Base-by-base conservation (phyloP, 2,329 filamentous ascomycete species). In the Alternaria arbusti region DNA sequence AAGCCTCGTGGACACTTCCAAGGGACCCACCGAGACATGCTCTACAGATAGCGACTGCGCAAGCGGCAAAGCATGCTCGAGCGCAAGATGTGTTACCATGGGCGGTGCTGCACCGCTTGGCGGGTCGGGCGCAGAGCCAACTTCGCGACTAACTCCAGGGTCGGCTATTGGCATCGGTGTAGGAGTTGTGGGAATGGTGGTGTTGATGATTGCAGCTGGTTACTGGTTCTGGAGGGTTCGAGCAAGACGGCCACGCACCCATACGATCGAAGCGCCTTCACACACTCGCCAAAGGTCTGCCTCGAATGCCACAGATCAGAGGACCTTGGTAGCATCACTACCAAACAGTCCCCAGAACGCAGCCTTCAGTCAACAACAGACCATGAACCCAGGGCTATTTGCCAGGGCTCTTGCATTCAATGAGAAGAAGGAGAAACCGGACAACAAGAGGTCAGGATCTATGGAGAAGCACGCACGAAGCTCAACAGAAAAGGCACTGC, bases 81-180 rank as follows among this genome's bases (percentile, higher is more conserved):
- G 69, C 15, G 65, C 64, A 20, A 58, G 36, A 57, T 78, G 74
- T 63, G 64, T 61, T 26, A 65, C 55, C 13, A 36, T 57, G 26
- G 67, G 62, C 30, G 67, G 69, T 51, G 66, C 67, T 50, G 68
- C 71, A 22, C 70, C 72, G 13, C 65, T 74, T 58, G 69, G 67
- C 28, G 67, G 64, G 47, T 50, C 65, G n/a, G 62, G 57, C 15
- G 43, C 56, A 32, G 65, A 66, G 30, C 54, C 70, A 54, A 71
- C 66, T 17, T 66, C 68, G 10, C 64, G 60, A 8, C 54, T 78
- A 12, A 70, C 59, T 32, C 71, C 69, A 6, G 68, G 56, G 10
- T 61, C 68, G 22, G 71, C 74, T 7, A 68, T 74, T 50, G 75
- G 72, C 3, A 69, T 79, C 13, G 74, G 72, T 3, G 68, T 75